These are phyloP conservation scores for Melaleuca alternifolia DNA, from an alignment of 345 rosid species.

Conservation along the genomic window DNA sequence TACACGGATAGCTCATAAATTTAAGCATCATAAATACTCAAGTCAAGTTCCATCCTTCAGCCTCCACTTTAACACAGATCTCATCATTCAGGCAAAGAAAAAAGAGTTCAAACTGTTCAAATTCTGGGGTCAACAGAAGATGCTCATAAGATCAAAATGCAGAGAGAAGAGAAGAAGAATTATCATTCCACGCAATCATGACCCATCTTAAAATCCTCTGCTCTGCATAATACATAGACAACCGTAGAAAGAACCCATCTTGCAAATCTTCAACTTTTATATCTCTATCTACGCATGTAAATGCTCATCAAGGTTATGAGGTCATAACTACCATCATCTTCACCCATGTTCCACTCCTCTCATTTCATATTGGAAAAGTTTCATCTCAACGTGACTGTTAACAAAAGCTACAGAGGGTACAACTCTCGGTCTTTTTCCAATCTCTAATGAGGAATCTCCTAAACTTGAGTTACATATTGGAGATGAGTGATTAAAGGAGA, in stretches of 20 bases:
- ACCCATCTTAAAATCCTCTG: neutral
- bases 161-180: neutral
- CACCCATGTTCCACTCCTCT: neutral
- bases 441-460: neutral
- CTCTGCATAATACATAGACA: neutral
- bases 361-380: neutral
- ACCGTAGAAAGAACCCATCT: neutral
- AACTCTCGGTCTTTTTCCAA: neutral
- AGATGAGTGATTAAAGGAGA: neutral
- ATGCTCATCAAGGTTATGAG: neutral
- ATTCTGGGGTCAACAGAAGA: neutral
- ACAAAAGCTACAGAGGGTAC: neutral
- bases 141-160: neutral
- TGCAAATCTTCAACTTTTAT: neutral
- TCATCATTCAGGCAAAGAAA: neutral
- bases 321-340: neutral
- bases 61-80: neutral
- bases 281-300: neutral
- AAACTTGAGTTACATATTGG: neutral
- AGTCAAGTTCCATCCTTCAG: neutral
- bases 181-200: neutral
- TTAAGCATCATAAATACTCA: neutral
- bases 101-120: neutral
- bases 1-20: neutral
- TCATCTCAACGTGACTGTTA: neutral